phyloP scores from a whole-genome alignment of 805 yeast species.

The Diddensiella santjacobensis region DNA sequence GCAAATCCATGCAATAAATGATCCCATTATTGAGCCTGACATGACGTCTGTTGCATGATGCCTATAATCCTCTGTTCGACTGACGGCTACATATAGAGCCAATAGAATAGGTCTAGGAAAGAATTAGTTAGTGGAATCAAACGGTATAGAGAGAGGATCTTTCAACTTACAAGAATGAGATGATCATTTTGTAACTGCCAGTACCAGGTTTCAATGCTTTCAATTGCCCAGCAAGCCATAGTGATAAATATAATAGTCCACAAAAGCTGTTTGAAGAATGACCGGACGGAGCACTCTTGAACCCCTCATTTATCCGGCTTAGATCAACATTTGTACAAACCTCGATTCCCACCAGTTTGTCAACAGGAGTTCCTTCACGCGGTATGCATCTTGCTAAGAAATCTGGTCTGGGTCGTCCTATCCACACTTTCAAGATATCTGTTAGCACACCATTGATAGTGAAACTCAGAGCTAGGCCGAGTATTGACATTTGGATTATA shows the following conservation, averaged over 20 bases:
- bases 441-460: slow-evolving; percentile 61
- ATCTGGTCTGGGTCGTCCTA: slow-evolving; percentile 92
- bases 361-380: slow-evolving; percentile 48
- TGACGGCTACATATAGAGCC: slow-evolving; percentile 74
- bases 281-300: slow-evolving; percentile 57
- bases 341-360: slow-evolving; percentile 29
- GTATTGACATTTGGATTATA: slow-evolving; percentile 56
- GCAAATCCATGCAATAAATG: slow-evolving; percentile 49
- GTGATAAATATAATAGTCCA: slow-evolving; percentile 44
- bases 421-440: slow-evolving; percentile 71
- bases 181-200: slow-evolving; percentile 24
- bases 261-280: slow-evolving; percentile 53
- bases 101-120: slow-evolving; percentile 45
- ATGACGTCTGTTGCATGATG: slow-evolving; percentile 88
- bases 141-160: neutral
- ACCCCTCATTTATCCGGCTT: slow-evolving; percentile 44
- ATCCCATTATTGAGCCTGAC: slow-evolving; percentile 68
- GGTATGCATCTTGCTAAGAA: slow-evolving; percentile 84
- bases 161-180: slow-evolving; percentile 22
- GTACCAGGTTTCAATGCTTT: slow-evolving; percentile 38
- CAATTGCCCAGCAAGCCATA: slow-evolving; percentile 48
- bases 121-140: too few relatives aligned
- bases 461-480: slow-evolving; percentile 64
- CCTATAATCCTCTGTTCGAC: slow-evolving; percentile 85
- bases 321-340: slow-evolving; percentile 36